These are phyloP conservation scores for Malassezia sp. DNA, from an alignment of 1,284 basidiomycete genomes.

Conservation along the genomic window DNA sequence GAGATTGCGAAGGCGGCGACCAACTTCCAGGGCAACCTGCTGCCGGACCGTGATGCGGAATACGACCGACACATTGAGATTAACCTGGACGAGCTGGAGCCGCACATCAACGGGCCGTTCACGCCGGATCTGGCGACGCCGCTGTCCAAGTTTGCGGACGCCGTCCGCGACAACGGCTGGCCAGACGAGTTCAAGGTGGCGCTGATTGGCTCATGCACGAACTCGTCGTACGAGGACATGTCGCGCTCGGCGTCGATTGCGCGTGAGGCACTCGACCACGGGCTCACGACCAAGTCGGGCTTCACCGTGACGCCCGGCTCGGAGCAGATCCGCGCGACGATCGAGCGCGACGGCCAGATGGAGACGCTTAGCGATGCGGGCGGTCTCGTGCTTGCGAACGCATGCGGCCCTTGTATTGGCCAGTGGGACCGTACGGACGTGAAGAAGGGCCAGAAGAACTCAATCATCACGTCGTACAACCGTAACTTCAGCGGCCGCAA, in stretches of 20 bases:
- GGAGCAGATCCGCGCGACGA: conserved; percentile 95
- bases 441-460: conserved; percentile 87
- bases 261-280: conserved; percentile 72
- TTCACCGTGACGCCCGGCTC: conserved; percentile 98
- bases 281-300: conserved; percentile 77
- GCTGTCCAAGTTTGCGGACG: conserved; percentile 83
- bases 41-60: conserved; percentile 75
- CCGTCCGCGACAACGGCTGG: conserved; percentile 92
- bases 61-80: conserved; percentile 93
- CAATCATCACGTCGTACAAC: conserved; percentile 95
- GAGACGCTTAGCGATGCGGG: conserved; percentile 73
- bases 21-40: conserved; percentile 79
- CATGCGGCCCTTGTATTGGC: conserved; percentile 96
- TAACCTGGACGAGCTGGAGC: conserved; percentile 90
- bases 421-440: conserved; percentile 97
- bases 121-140: conserved; percentile 55
- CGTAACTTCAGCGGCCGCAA: conserved; percentile 99
- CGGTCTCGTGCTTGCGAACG: conserved; percentile 90
- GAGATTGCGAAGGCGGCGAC: conserved; percentile 83
- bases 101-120: conserved; percentile 91
- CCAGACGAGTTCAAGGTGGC: conserved; percentile 91
- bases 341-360: conserved; percentile 89
- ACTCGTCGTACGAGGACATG: conserved; percentile 99
- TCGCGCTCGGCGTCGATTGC: conserved; percentile 89
- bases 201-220: conserved; percentile 98